Conservation (phyloP, 1,284 basidiomycete species). For the Heterobasidion irregulare region DNA sequence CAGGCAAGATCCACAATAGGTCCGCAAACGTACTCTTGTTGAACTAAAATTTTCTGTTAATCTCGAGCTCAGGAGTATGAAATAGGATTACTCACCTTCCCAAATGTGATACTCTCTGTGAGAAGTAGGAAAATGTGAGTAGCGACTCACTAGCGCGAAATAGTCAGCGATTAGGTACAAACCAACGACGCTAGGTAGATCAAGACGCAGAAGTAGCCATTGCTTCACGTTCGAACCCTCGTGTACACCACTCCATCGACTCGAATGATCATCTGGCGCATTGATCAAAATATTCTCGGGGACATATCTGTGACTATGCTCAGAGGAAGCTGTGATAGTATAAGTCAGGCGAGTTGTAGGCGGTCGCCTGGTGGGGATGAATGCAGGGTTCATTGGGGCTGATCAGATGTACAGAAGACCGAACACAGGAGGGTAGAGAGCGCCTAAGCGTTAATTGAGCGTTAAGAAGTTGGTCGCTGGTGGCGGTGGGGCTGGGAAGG, state of each 20-base stretch:
- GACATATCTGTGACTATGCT: slow-evolving; percentile 61
- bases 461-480: no score
- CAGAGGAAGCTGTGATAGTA: slow-evolving; percentile 50
- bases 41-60: slow-evolving; percentile 29
- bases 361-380: background rate
- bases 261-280: slow-evolving; percentile 51
- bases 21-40: slow-evolving; percentile 37
- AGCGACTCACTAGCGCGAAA: background rate
- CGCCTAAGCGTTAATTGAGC: no score
- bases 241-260: slow-evolving; percentile 64
- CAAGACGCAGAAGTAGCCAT: slow-evolving; percentile 62
- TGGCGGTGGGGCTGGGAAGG: no score
- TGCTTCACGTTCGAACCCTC: slow-evolving; percentile 48
- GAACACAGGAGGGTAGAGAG: no score
- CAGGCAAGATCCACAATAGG: background rate
- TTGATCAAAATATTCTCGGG: slow-evolving; percentile 63
- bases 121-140: slow-evolving; percentile 1
- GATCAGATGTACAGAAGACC: no score
- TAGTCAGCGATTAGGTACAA: slow-evolving; percentile 23
- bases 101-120: slow-evolving; percentile 65
- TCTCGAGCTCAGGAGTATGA: background rate
- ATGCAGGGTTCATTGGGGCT: background rate
- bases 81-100: slow-evolving; percentile 46
- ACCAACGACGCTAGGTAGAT: slow-evolving; percentile 56
- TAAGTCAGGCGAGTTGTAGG: slow-evolving; percentile 24